phyloP scores from a whole-genome alignment of 768 basidiomycete genomes.

The Boletus tomentosulus region DNA sequence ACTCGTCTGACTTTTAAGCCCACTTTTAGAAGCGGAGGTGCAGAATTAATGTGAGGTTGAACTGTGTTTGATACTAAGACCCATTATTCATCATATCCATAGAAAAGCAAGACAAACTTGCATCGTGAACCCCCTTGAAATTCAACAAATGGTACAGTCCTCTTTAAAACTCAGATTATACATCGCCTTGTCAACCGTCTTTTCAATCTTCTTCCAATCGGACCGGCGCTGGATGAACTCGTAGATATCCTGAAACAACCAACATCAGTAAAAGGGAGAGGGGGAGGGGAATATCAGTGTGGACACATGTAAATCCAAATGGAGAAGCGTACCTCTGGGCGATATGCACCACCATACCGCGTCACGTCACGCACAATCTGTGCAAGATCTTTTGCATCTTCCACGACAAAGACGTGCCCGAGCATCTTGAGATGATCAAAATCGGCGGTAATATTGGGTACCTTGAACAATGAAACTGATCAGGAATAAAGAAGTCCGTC shows the following conservation, averaged over 20 bases:
- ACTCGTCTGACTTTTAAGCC: no score
- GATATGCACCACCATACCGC: constrained; percentile 90
- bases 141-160: constrained; percentile 61
- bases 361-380: constrained; percentile 95
- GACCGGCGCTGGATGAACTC: constrained; percentile 93
- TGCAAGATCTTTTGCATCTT: constrained; percentile 93
- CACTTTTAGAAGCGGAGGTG: no score
- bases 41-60: no score
- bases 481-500: neutral
- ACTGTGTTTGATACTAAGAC: no score
- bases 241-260: constrained; percentile 66
- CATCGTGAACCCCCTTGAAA: neutral
- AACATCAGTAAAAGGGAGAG: neutral
- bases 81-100: neutral
- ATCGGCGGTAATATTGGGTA: constrained; percentile 78
- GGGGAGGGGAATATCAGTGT: neutral
- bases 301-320: neutral
- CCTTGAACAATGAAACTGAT: constrained; percentile 32
- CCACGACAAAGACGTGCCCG: constrained; percentile 93
- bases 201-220: constrained; percentile 99
- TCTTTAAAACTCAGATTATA: constrained; percentile 92
- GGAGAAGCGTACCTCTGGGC: constrained; percentile 71
- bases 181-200: constrained; percentile 92
- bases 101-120: neutral
- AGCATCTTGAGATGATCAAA: constrained; percentile 97